Percentiles rank a stretch among this genome's conserved stretches.
Evolutionary conservation across 2,329 filamentous ascomycete genomes (phyloP).

Genomic region (Cercospora brassicicola): DNA sequence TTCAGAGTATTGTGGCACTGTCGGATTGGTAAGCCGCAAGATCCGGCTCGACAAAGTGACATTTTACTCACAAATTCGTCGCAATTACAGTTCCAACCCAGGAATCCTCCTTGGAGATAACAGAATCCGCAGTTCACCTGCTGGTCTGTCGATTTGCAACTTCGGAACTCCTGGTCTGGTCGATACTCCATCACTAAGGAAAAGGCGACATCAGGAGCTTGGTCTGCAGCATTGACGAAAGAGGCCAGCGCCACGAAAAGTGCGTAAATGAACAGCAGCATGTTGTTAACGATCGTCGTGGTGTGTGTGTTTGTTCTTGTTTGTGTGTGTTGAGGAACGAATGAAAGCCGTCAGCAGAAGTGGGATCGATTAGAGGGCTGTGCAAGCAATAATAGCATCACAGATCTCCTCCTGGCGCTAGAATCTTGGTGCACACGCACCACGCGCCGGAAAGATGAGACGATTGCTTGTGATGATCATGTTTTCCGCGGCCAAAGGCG

Average conservation of each 20-base stretch:
- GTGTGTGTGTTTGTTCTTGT: background rate
- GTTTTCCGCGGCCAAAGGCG: background rate
- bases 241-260: slow-evolving; percentile 3
- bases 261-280: slow-evolving; percentile 10
- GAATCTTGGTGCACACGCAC: slow-evolving; percentile 7
- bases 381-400: slow-evolving; percentile 7
- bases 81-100: slow-evolving; percentile 19
- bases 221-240: slow-evolving; percentile 7
- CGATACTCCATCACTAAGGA: slow-evolving; percentile 8
- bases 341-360: background rate
- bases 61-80: slow-evolving; percentile 7
- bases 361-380: background rate
- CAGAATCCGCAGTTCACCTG: slow-evolving; percentile 16
- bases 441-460: slow-evolving; percentile 5
- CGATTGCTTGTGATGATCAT: slow-evolving; percentile 1
- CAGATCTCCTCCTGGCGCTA: slow-evolving; percentile 4
- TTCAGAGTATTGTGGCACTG: slow-evolving; percentile 13
- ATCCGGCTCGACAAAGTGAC: background rate
- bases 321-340: background rate
- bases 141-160: slow-evolving; percentile 6
- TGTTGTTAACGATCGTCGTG: background rate
- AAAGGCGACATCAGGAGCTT: slow-evolving; percentile 14
- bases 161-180: slow-evolving; percentile 5
- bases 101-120: slow-evolving; percentile 8
- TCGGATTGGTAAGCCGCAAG: background rate